A percentile compares a stretch with the other conserved stretches of the same genome.
Evolutionary conservation across 73 alveolate genomes (phyloP).

Genomic region (Tetrahymena thermophila): DNA sequence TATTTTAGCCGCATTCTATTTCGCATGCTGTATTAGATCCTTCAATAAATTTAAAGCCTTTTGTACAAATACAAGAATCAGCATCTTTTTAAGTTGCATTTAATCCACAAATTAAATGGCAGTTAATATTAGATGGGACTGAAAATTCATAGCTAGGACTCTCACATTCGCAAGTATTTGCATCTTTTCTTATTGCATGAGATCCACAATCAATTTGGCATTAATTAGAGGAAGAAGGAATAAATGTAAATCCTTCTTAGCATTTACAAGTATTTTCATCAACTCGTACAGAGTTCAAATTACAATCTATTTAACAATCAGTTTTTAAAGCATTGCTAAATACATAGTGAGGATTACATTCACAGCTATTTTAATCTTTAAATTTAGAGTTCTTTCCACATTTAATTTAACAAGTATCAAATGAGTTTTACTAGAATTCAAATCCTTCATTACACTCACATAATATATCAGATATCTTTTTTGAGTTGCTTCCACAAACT

Average conservation of each 20-base stretch:
- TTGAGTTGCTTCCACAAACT: not conserved
- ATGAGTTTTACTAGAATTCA: not conserved
- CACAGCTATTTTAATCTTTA: not conserved
- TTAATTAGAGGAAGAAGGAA: not conserved
- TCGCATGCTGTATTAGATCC: not conserved
- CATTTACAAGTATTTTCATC: not conserved
- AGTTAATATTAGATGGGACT: not conserved
- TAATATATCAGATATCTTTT: not conserved
- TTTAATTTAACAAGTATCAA: not conserved
- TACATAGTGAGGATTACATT: not conserved
- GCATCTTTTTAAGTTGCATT: not conserved
- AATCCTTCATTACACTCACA: not conserved
- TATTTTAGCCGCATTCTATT: not conserved
- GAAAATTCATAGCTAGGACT: not conserved
- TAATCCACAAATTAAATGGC: not conserved
- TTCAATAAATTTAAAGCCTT: not conserved
- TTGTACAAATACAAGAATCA: not conserved
- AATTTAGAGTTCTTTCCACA: not conserved
- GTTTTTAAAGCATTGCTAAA: not conserved
- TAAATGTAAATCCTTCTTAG: not conserved
- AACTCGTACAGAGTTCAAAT: not conserved
- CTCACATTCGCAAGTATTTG: not conserved
- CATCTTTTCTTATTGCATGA: not conserved
- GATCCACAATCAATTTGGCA: not conserved
- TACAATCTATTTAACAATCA: not conserved